Evolutionary conservation across 225 moss, liverwort and hornwort species (phyloP).

Genomic region (Bryum argenteum): DNA sequence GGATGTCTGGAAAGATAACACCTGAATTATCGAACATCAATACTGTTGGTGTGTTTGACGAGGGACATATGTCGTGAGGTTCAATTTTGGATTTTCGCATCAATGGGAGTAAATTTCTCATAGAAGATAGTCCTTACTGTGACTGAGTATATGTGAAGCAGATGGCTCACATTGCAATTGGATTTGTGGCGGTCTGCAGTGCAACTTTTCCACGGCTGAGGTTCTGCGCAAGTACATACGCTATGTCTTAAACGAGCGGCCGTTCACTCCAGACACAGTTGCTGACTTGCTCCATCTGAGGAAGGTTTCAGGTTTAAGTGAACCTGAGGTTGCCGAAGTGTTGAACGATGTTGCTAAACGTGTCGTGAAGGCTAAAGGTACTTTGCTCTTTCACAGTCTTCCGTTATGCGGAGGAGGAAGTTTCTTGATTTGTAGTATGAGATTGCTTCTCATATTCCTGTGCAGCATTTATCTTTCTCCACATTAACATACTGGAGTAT

Average conservation of each 20-base stretch:
- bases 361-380: conserved; percentile 91
- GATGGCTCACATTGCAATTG: conserved; percentile 12
- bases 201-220: conserved; percentile 71
- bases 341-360: conserved; percentile 94
- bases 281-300: conserved; percentile 94
- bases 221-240: conserved; percentile 89
- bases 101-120: background rate
- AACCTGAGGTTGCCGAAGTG: conserved; percentile 72
- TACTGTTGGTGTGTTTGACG: conserved; percentile 16
- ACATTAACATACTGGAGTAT: background rate
- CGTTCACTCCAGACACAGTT: conserved; percentile 88
- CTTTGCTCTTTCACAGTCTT: conserved; percentile 3
- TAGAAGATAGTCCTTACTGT: background rate
- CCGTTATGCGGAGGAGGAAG: background rate
- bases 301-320: conserved; percentile 69
- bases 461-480: conserved; percentile 5
- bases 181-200: conserved; percentile 52
- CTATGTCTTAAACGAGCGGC: conserved; percentile 88
- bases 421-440: background rate
- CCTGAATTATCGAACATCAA: background rate
- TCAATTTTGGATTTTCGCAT: background rate
- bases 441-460: conserved; percentile 15
- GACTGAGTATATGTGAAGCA: background rate
- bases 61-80: background rate
- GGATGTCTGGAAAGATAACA: background rate